Conservation (phyloP, 2,329 filamentous ascomycete genomes). For the Colletotrichum sp. region DNA sequence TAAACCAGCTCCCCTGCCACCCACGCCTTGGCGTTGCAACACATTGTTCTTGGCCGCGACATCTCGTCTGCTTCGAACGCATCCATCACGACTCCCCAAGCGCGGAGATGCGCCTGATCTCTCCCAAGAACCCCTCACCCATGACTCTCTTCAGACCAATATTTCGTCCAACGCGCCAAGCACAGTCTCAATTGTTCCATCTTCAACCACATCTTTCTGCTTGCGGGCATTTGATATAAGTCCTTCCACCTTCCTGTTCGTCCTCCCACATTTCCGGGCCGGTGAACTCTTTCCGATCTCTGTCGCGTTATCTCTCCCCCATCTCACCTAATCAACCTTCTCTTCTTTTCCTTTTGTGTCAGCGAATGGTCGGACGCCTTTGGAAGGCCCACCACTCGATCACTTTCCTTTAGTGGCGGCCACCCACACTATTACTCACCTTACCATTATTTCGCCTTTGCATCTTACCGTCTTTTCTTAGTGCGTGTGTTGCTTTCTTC, state of each 20-base stretch:
- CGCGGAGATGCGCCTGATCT: slow-evolving; percentile 2
- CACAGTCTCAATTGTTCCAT: not conserved
- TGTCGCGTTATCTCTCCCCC: not conserved
- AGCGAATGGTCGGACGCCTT: slow-evolving; percentile 13
- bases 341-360: not conserved
- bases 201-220: not conserved
- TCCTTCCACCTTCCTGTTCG: not conserved
- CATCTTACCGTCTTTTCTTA: not conserved
- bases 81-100: slow-evolving; percentile 2
- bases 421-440: not conserved
- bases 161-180: not conserved
- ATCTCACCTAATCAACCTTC: slow-evolving; percentile 4
- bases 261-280: not conserved
- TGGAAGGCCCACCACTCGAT: slow-evolving; percentile 7
- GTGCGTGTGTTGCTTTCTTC: not conserved
- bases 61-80: slow-evolving; percentile 11
- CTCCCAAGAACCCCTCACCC: not conserved
- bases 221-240: slow-evolving; percentile 10
- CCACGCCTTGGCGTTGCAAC: slow-evolving; percentile 6
- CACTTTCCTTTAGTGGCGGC: slow-evolving; percentile 4
- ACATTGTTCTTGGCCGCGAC: slow-evolving; percentile 10
- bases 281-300: slow-evolving; percentile 2
- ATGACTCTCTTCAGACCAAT: not conserved
- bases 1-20: not conserved
- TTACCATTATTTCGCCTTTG: not conserved